phyloP scores from a whole-genome alignment of 225 moss, liverwort and hornwort species.

The Antitrichia curtipendula region DNA sequence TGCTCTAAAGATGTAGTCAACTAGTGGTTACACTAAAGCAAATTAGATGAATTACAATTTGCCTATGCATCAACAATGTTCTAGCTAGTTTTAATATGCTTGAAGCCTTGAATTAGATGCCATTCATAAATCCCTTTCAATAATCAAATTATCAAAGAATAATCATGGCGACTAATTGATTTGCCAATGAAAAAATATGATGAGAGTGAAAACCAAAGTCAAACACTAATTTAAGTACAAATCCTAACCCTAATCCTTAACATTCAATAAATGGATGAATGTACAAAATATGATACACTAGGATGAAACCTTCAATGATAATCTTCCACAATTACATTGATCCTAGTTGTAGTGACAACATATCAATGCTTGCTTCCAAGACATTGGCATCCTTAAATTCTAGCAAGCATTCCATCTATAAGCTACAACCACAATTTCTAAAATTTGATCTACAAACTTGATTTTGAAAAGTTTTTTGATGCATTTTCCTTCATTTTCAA shows the following conservation, averaged over 20 bases:
- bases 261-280: background rate
- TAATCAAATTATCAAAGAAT: background rate
- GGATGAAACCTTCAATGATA: rapidly evolving
- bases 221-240: rapidly evolving
- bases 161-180: background rate
- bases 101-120: background rate
- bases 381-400: background rate
- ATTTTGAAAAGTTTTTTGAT: background rate
- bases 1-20: background rate
- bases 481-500: background rate
- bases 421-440: background rate
- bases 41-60: background rate
- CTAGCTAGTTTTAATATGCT: background rate
- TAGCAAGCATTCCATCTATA: background rate
- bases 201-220: background rate
- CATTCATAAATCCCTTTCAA: background rate
- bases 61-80: background rate
- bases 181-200: background rate
- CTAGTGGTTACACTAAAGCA: background rate
- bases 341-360: background rate
- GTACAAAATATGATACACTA: background rate
- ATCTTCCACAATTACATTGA: background rate
- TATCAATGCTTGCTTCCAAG: background rate
- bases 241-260: background rate
- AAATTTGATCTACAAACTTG: background rate